Evolutionary conservation across 192 early-diverging fungal genomes (phyloP), one percentile per base, ranked within the genome.

Genomic region (Piromyces finnis): DNA sequence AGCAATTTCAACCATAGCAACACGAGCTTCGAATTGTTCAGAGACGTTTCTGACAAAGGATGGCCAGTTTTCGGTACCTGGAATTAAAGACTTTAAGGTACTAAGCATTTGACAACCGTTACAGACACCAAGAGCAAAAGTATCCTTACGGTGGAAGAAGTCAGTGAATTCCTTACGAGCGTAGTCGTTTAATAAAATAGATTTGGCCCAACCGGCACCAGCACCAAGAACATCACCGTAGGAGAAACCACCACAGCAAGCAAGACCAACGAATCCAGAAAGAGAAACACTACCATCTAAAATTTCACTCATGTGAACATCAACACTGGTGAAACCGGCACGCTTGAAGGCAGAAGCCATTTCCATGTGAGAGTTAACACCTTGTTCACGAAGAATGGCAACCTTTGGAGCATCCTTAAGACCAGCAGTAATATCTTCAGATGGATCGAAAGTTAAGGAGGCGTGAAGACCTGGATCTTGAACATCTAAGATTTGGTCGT

Each of bases 181-280:
- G 59, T 79, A 82, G 14, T 87, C 77, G 82, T 96, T 91, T 77
- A 95, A 86, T 77, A 98, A 84, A 78, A 97, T 93, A 28, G 92
- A 91, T 81, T 95, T 94, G 77, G 98, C 97, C 98, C 98, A 99
- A 30, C 98, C 98, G 17, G 93, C 88, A 78, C 97, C 98, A n/a
- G 98, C 98, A 12, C 98, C 98, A 27, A 99, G 85, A 3, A 99
- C 98, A 86, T 99, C 98, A 81, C 98, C 98, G 84, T 99, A 99
- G 0, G 93, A 94, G 89, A 99, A 99, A 13, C 98, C 98, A 83
- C 98, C 98, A 81, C 96, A 97, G 16, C 93, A 93, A 29, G 93
- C 98, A 68, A 99, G 86, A 11, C 98, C 98, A 78, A 87, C 86
- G 85, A 98, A 98, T 59, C 86, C 85, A 78, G 81, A 84, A 29